Conservation (phyloP, 2,329 filamentous ascomycete species). For the Fusarium heterosporum region DNA sequence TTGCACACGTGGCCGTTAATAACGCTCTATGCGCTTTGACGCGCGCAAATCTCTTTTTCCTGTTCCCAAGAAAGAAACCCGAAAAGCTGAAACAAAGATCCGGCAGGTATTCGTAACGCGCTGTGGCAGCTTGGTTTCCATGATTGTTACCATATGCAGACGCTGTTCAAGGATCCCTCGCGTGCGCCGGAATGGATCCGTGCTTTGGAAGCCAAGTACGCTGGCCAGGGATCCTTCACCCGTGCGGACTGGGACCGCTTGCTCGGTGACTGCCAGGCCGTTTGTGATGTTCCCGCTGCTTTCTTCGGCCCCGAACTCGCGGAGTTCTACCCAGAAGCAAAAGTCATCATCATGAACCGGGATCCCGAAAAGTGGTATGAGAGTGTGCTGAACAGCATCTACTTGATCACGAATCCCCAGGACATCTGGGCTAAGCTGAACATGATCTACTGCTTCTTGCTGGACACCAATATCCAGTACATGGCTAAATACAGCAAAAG, state of each 20-base stretch:
- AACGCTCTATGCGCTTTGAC: neutral
- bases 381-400: conserved; percentile 47
- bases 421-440: conserved; percentile 42
- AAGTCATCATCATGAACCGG: conserved; percentile 55
- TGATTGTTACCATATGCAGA: conserved; percentile 54
- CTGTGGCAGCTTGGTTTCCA: conserved; percentile 53
- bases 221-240: conserved; percentile 47
- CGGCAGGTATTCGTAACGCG: conserved; percentile 50
- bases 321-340: conserved; percentile 51
- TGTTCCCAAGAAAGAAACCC: neutral
- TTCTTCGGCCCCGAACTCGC: conserved; percentile 59
- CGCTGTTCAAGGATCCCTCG: conserved; percentile 44
- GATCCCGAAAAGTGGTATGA: conserved; percentile 54
- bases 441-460: conserved; percentile 47
- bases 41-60: neutral
- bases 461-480: conserved; percentile 45
- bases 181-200: conserved; percentile 49
- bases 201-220: conserved; percentile 51
- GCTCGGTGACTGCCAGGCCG: conserved; percentile 61
- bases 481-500: conserved; percentile 47
- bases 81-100: conserved; percentile 23
- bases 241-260: conserved; percentile 60
- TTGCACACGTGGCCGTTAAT: conserved; percentile 9
- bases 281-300: conserved; percentile 66
- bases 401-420: conserved; percentile 45